Base-by-base conservation (phyloP, 2,329 filamentous ascomycete genomes). In the Xylariaceae sp. region DNA sequence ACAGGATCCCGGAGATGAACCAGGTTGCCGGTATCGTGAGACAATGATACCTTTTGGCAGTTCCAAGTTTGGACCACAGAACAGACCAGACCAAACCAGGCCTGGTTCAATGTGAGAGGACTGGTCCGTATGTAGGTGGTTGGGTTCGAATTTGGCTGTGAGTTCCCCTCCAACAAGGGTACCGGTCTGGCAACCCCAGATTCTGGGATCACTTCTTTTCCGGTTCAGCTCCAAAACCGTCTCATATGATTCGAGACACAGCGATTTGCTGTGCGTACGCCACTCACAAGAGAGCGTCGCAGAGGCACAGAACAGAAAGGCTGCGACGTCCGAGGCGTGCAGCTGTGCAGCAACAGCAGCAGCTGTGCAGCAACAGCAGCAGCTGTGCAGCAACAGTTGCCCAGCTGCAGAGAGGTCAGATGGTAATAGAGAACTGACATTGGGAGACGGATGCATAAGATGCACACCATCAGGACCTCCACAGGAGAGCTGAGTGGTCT, bases 401-500 rank as follows among this genome's bases (percentile, higher is more conserved):
- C 22, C 22, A 27, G 22, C 22, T 7, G 22, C 7, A 51, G n/a
- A 53, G 47, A 54, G 61, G 61, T 63, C 61, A 64, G 62, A 58
- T 63, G 62, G 55, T 59, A 58, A 51, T 56, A 60, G 58, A 59
- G 54, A 57, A 55, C 58, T 54, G 57, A 57, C 55, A 57, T 55
- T 56, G 53, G 58, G 52, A 58, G 54, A 49, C 60, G 58, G 52
- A 59, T 64, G 62, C 63, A 63, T 62, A 49, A 46, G 54, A 55
- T 63, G 62, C 63, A 65, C 22, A 64, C 62, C 63, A 63, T 60
- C 61, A 65, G 56, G 53, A 49, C 55, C 51, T 55, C 56, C 58
- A 59, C 56, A 42, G 42, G 51, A 45, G 42, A 56, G 58, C 54
- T 64, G 62, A 64, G 56, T 65, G 64, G 62, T 57, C 59, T 57